Conservation (phyloP, 768 basidiomycete genomes). For the Leccinum aurantiacum region DNA sequence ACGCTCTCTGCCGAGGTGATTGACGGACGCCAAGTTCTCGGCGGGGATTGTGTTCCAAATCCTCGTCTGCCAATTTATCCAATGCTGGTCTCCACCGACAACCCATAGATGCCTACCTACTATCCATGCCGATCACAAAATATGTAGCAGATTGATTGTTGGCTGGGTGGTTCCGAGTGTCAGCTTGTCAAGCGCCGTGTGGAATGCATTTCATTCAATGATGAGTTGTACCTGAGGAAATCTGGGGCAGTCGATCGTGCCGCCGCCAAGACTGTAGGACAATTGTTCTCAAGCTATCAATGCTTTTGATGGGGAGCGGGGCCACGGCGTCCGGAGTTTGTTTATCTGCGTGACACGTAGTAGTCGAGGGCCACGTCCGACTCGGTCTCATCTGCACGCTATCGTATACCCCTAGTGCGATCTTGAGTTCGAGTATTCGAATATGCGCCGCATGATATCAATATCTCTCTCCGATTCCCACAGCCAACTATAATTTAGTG, state of each 20-base stretch:
- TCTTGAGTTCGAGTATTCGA: slow-evolving; percentile 7
- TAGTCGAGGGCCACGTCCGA: background rate
- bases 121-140: background rate
- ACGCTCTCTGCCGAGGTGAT: background rate
- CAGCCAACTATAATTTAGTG: slow-evolving; percentile 3
- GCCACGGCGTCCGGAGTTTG: slow-evolving; percentile 26
- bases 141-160: slow-evolving; percentile 4
- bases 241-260: background rate
- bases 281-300: background rate
- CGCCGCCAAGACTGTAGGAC: background rate
- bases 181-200: slow-evolving; percentile 3
- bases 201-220: background rate
- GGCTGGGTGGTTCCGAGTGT: background rate
- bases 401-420: slow-evolving; percentile 5
- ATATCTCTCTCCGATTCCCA: slow-evolving; percentile 10
- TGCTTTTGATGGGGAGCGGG: background rate
- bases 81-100: slow-evolving; percentile 3
- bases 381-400: slow-evolving; percentile 6
- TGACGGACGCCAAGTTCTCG: slow-evolving; percentile 6
- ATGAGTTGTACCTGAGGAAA: slow-evolving; percentile 1
- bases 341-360: background rate
- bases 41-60: slow-evolving; percentile 3
- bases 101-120: background rate
- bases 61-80: slow-evolving; percentile 6
- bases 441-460: slow-evolving; percentile 9